These are phyloP conservation scores for Aureobasidium lini DNA, from an alignment of 2,329 filamentous ascomycete genomes.

Conservation along the genomic window DNA sequence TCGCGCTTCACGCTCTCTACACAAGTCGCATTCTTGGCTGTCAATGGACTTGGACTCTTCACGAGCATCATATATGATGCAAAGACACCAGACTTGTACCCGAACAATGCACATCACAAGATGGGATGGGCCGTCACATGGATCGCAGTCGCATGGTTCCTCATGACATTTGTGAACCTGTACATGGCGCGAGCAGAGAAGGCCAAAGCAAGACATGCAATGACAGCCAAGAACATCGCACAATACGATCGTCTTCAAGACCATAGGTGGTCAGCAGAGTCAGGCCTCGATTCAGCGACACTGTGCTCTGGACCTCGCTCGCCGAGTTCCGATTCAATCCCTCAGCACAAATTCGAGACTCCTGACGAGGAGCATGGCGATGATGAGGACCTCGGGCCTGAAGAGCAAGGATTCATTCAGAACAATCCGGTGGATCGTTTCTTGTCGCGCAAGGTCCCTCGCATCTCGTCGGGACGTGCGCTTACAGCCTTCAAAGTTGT, in stretches of 20 bases:
- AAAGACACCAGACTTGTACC: slow-evolving; percentile 74
- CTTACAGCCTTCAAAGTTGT: slow-evolving; percentile 51
- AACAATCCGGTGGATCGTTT: slow-evolving; percentile 21
- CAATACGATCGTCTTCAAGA: slow-evolving; percentile 30
- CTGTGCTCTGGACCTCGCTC: slow-evolving; percentile 22
- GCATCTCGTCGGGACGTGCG: slow-evolving; percentile 39
- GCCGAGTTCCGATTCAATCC: slow-evolving; percentile 25
- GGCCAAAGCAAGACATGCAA: slow-evolving; percentile 20
- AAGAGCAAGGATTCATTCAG: slow-evolving; percentile 38
- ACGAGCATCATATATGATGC: slow-evolving; percentile 63
- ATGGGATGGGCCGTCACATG: slow-evolving; percentile 75
- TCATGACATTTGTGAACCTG: slow-evolving; percentile 57
- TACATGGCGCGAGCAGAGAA: slow-evolving; percentile 38
- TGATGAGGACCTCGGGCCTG: slow-evolving; percentile 39
- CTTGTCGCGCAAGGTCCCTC: slow-evolving; percentile 19
- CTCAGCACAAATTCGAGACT: slow-evolving; percentile 14
- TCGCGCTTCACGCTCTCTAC: slow-evolving; percentile 64
- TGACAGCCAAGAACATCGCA: slow-evolving; percentile 24
- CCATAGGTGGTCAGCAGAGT: slow-evolving; percentile 36
- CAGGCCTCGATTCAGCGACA: slow-evolving; percentile 23
- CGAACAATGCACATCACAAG: slow-evolving; percentile 75
- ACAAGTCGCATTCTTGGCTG: slow-evolving; percentile 51
- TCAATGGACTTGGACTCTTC: slow-evolving; percentile 50
- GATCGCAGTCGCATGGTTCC: slow-evolving; percentile 59
- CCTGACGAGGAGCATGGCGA: slow-evolving; percentile 27